Percentiles rank a stretch among this genome's conserved stretches.
Evolutionary conservation across 345 rosid genomes (phyloP).

Genomic region (Rhizophora apiculata): DNA sequence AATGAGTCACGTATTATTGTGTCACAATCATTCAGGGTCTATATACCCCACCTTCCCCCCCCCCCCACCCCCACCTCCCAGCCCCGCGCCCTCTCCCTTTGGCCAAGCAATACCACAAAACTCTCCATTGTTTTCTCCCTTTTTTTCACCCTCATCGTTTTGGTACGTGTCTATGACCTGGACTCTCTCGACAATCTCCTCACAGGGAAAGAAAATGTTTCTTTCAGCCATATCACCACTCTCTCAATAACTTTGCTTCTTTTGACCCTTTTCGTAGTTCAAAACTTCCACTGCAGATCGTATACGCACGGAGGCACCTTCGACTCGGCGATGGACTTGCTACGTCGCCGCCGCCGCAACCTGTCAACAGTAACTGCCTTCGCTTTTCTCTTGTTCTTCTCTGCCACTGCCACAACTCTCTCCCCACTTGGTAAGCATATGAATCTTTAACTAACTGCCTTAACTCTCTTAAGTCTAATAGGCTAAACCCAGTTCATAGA

Average conservation of each 20-base stretch:
- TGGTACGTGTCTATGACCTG: conserved; percentile 35
- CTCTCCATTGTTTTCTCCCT: conserved; percentile 12
- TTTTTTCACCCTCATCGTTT: conserved; percentile 8
- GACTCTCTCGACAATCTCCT: conserved; percentile 18
- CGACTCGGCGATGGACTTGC: conserved; percentile 48
- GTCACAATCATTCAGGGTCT: conserved; percentile 27
- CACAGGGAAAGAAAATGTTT: background rate
- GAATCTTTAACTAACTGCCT: too few relatives aligned
- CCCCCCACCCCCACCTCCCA: background rate
- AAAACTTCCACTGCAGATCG: background rate
- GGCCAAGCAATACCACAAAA: conserved; percentile 34
- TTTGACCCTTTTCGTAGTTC: background rate
- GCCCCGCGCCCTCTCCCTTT: conserved; percentile 12
- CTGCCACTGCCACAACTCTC: conserved; percentile 30
- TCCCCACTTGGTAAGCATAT: conserved; percentile 32
- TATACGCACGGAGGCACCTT: background rate
- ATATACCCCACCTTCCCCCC: too few relatives aligned
- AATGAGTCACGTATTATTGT: background rate
- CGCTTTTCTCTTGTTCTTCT: conserved; percentile 53
- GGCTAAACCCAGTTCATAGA: background rate
- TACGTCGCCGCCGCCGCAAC: conserved; percentile 21
- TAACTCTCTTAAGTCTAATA: background rate
- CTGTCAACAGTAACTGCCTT: conserved; percentile 38
- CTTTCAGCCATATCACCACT: background rate
- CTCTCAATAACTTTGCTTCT: conserved; percentile 1